Conservation (phyloP, 2,329 filamentous ascomycete species). For the Didymella pinodella region DNA sequence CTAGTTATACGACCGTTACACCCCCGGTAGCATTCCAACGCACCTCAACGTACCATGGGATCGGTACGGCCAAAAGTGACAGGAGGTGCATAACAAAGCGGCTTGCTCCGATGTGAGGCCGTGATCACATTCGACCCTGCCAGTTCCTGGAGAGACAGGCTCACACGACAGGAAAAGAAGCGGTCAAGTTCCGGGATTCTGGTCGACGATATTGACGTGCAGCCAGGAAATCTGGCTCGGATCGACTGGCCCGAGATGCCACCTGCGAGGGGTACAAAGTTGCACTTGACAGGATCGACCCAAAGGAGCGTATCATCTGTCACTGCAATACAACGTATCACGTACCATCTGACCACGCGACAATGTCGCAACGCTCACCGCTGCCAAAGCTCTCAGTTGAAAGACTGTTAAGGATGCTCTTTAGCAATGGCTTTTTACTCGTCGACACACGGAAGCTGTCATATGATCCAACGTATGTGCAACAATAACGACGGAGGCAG, state of each 20-base stretch:
- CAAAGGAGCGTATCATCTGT: slow-evolving; percentile 16
- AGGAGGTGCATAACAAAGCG: slow-evolving; percentile 20
- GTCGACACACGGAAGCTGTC: slow-evolving; percentile 1
- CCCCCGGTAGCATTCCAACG: slow-evolving; percentile 21
- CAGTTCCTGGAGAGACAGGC: slow-evolving; percentile 5
- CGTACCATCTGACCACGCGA: slow-evolving; percentile 16
- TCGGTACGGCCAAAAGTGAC: slow-evolving; percentile 16
- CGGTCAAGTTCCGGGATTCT: slow-evolving; percentile 15
- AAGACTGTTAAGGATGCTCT: neutral
- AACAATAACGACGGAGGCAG: slow-evolving; percentile 2
- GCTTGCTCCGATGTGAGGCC: slow-evolving; percentile 12
- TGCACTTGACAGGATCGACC: slow-evolving; percentile 14
- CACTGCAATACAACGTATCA: slow-evolving; percentile 19
- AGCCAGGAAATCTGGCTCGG: slow-evolving; percentile 13
- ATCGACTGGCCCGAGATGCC: slow-evolving; percentile 15
- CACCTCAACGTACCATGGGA: slow-evolving; percentile 18
- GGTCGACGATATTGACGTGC: slow-evolving; percentile 18
- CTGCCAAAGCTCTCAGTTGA: neutral
- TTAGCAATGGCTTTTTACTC: slow-evolving; percentile 2
- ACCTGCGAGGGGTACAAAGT: slow-evolving; percentile 19
- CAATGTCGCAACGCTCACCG: slow-evolving; percentile 20
- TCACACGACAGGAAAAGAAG: slow-evolving; percentile 10
- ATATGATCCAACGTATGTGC: slow-evolving; percentile 4
- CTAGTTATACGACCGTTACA: slow-evolving; percentile 23
- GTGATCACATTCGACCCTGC: slow-evolving; percentile 4